These are phyloP conservation scores for Dictyostelium firmibasis DNA, from an alignment of 78 protist species.

Conservation along the genomic window DNA sequence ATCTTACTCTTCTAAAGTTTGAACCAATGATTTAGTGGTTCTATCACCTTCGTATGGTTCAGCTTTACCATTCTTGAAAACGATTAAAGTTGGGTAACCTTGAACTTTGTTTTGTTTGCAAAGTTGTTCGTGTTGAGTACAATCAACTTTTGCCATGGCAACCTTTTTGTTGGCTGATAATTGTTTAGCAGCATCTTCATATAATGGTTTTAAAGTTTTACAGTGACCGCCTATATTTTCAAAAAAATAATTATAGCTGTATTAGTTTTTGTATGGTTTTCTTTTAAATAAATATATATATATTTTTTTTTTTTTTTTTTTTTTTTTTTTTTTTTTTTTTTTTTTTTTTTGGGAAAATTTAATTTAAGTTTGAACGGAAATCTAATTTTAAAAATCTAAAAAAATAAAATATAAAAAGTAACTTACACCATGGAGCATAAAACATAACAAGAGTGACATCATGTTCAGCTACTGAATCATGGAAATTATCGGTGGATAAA, in stretches of 20 bases:
- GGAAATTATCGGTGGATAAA: not conserved
- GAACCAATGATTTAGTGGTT: constrained; percentile 78
- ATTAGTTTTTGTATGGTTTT: no score
- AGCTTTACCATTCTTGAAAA: constrained; percentile 81
- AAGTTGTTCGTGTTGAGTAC: constrained; percentile 46
- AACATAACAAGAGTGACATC: constrained; percentile 46
- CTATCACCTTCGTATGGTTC: constrained; percentile 89
- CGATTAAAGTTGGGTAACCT: constrained; percentile 71
- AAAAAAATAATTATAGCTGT: no score
- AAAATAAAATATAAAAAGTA: not conserved
- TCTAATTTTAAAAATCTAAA: no score
- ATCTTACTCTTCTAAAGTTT: constrained; percentile 68
- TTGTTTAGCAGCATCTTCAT: constrained; percentile 65
- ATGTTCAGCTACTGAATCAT: constrained; percentile 9
- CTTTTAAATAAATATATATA: no score
- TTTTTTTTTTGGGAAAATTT: no score
- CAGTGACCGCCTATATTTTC: constrained; percentile 90
- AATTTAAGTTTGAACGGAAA: no score
- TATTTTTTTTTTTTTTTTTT: constrained; percentile 64
- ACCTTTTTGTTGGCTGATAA: constrained; percentile 29
- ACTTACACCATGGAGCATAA: constrained; percentile 37
- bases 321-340: constrained; percentile 86
- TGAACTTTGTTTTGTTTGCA: constrained; percentile 41
- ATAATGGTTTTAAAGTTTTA: constrained; percentile 89
- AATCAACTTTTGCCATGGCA: constrained; percentile 76